Conservation (phyloP, 768 basidiomycete species). For the Tephrocybe rancida region DNA sequence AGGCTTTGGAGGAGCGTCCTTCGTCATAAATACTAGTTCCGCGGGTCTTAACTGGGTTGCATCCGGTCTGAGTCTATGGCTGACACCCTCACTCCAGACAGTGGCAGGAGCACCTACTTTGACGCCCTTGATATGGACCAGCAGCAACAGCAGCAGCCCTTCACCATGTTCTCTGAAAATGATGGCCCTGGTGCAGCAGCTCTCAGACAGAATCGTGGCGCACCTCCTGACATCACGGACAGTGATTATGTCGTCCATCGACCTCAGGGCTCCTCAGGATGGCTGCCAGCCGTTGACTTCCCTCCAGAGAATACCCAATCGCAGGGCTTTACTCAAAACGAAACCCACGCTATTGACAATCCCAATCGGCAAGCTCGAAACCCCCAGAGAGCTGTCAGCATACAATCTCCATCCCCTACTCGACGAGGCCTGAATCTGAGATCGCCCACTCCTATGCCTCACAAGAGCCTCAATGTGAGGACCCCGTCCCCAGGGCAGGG, state of each 20-base stretch:
- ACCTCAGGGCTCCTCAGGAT: constrained; percentile 13
- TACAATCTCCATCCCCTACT: not conserved
- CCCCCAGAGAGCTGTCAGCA: not conserved
- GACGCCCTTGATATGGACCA: constrained; percentile 41
- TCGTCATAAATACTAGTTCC: constrained; percentile 7
- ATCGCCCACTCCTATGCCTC: constrained; percentile 1
- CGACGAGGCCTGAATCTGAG: not conserved
- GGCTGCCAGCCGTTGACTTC: constrained; percentile 21
- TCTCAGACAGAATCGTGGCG: not conserved
- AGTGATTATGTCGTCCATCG: not conserved
- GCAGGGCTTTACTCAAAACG: not conserved
- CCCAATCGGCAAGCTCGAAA: too few species aligned
- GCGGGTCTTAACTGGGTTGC: not conserved
- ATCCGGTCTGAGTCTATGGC: constrained; percentile 12
- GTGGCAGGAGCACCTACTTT: constrained; percentile 42
- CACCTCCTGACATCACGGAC: not conserved
- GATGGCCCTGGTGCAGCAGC: not conserved
- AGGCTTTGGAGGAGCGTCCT: not conserved
- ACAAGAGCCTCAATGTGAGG: not conserved
- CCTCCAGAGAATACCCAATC: constrained; percentile 7
- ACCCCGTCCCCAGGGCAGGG: not conserved
- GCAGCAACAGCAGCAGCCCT: constrained; percentile 6
- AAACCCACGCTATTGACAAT: not conserved
- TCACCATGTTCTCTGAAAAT: not conserved
- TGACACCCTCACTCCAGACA: constrained; percentile 24